A percentile compares a stretch with the other conserved stretches of the same genome.
phyloP scores from a whole-genome alignment of 177 flowering plant species.

The Vitis hybrid region DNA sequence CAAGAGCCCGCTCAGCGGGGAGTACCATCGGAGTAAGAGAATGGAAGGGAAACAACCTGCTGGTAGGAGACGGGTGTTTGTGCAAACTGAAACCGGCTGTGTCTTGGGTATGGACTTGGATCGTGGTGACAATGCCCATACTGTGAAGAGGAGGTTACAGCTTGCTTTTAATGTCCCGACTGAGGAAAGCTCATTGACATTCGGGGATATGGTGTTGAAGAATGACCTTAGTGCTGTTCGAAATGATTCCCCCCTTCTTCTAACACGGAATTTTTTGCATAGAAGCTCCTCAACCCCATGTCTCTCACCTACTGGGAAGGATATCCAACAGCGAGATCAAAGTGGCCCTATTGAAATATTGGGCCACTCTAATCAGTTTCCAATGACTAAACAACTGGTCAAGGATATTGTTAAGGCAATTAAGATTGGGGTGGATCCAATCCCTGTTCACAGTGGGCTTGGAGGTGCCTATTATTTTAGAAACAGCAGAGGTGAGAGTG shows the following conservation, averaged over 20 bases:
- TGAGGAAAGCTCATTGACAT: constrained; percentile 67
- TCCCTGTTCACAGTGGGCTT: constrained; percentile 63
- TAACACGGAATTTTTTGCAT: constrained; percentile 53
- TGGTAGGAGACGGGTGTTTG: constrained; percentile 71
- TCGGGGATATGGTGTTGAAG: constrained; percentile 68
- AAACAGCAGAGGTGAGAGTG: constrained; percentile 53
- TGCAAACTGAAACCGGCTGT: constrained; percentile 73
- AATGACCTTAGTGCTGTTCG: constrained; percentile 70
- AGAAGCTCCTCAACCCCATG: constrained; percentile 81
- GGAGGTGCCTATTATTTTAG: constrained; percentile 78
- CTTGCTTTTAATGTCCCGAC: constrained; percentile 61
- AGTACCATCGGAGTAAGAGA: constrained; percentile 41
- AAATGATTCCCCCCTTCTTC: constrained; percentile 65
- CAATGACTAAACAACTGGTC: constrained; percentile 36
- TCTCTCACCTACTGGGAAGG: constrained; percentile 59
- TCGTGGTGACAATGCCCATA: constrained; percentile 68
- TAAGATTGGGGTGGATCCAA: constrained; percentile 60
- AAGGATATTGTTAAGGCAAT: constrained; percentile 64
- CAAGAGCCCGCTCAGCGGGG: constrained; percentile 49
- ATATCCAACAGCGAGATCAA: constrained; percentile 57
- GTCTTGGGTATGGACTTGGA: constrained; percentile 76
- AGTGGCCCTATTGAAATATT: constrained; percentile 73
- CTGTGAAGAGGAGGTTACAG: constrained; percentile 71
- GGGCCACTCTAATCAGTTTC: constrained; percentile 42
- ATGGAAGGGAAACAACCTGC: constrained; percentile 41